phyloP scores from a whole-genome alignment of 768 basidiomycete genomes.

The Tephrocybe sp. region DNA sequence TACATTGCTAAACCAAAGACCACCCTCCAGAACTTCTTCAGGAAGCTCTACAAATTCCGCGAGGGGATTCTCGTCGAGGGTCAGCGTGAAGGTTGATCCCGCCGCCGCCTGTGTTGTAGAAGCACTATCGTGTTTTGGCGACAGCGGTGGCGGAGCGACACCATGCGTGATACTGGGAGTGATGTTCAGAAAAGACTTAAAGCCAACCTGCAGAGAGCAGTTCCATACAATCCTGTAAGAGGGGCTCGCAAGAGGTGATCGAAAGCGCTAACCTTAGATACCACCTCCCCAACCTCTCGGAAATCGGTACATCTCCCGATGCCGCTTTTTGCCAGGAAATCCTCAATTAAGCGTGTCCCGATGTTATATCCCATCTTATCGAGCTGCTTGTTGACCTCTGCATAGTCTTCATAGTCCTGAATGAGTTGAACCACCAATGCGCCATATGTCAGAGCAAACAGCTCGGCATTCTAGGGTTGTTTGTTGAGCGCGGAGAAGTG shows the following conservation, averaged over 20 bases:
- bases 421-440: constrained; percentile 97
- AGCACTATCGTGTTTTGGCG: constrained; percentile 46
- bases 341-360: constrained; percentile 93
- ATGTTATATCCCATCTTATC: constrained; percentile 99
- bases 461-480: constrained; percentile 89
- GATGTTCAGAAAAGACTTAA: constrained; percentile 96
- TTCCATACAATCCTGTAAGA: neutral
- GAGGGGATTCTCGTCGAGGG: constrained; percentile 93
- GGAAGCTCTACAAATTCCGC: constrained; percentile 98
- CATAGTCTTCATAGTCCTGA: constrained; percentile 98
- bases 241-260: neutral
- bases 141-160: constrained; percentile 46
- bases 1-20: constrained; percentile 96
- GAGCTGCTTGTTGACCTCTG: constrained; percentile 92
- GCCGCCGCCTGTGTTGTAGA: constrained; percentile 40
- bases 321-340: constrained; percentile 92
- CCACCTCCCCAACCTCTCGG: constrained; percentile 91
- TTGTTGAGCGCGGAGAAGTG: constrained; percentile 14
- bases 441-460: constrained; percentile 96
- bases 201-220: constrained; percentile 71
- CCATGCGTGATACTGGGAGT: constrained; percentile 80
- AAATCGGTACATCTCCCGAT: constrained; percentile 93
- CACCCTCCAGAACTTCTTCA: constrained; percentile 88
- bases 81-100: constrained; percentile 75
- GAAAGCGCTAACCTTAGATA: constrained; percentile 74